Conservation (phyloP, 2,329 filamentous ascomycete genomes). For the Trichoderma koningii region DNA sequence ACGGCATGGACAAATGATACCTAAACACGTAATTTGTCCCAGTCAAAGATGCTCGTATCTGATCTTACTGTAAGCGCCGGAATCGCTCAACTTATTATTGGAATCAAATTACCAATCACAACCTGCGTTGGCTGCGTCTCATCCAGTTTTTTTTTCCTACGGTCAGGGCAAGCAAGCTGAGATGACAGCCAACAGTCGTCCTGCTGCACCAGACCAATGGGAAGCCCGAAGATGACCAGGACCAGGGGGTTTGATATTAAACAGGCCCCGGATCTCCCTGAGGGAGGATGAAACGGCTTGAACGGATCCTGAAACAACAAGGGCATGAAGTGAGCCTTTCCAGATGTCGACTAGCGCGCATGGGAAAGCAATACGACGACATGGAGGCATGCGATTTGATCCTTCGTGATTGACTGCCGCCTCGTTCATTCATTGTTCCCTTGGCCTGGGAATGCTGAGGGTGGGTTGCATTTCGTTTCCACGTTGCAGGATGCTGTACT, state of each 20-base stretch:
- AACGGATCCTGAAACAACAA: conserved; percentile 22
- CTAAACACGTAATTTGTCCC: too few species aligned
- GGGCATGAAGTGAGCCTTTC: conserved; percentile 8
- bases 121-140: not conserved
- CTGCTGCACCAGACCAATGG: not conserved
- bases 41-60: not conserved
- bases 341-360: not conserved
- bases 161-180: not conserved
- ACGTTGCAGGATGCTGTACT: too few species aligned
- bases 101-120: not conserved
- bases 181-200: not conserved
- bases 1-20: too few species aligned
- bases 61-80: not conserved
- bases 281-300: conserved; percentile 19
- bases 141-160: not conserved
- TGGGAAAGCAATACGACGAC: conserved; percentile 2
- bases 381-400: too few species aligned
- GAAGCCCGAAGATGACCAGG: not conserved
- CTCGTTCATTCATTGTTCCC: conserved; percentile 4
- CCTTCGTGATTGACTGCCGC: too few species aligned
- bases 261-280: conserved; percentile 11
- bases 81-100: not conserved
- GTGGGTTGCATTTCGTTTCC: not conserved
- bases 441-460: conserved; percentile 1
- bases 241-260: conserved; percentile 12